A percentile compares a stretch with the other conserved stretches of the same genome.
These are phyloP conservation scores for Tulasnella calospora DNA, from an alignment of 768 basidiomycete genomes.

Conservation along the genomic window DNA sequence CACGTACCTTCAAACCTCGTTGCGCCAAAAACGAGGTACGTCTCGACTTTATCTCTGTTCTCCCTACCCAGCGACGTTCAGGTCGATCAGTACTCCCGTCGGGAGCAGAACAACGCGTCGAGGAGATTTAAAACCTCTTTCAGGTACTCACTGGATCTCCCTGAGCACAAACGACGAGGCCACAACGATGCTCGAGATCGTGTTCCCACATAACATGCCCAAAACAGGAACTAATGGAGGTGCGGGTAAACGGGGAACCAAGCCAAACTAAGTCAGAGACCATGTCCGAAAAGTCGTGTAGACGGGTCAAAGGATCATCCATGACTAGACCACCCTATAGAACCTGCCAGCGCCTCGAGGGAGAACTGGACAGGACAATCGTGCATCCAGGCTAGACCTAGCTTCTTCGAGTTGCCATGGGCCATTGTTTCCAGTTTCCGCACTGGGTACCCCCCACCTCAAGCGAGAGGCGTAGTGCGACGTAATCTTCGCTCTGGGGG, in stretches of 20 bases:
- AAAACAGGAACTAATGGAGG: slow-evolving; percentile 61
- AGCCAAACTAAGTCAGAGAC: too few species aligned
- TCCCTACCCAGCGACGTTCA: slow-evolving; percentile 45
- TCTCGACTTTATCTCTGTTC: slow-evolving; percentile 80
- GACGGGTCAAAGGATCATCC: too few species aligned
- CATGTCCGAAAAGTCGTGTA: too few species aligned
- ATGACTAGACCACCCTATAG: too few species aligned
- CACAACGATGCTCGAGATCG: slow-evolving; percentile 71
- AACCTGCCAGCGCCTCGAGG: too few species aligned
- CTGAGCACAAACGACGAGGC: slow-evolving; percentile 65
- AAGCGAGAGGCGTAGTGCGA: background rate
- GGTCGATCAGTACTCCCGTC: background rate
- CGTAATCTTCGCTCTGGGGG: background rate
- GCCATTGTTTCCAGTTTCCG: background rate
- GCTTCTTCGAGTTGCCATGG: background rate
- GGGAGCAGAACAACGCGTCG: too few species aligned
- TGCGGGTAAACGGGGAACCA: too few species aligned
- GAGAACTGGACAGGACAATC: background rate
- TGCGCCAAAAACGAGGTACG: slow-evolving; percentile 80
- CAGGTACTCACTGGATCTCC: slow-evolving; percentile 58
- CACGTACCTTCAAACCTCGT: slow-evolving; percentile 55
- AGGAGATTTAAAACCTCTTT: too few species aligned
- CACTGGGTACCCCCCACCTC: background rate
- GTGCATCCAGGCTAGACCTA: background rate
- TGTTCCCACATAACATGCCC: slow-evolving; percentile 80